Evolutionary conservation across 345 rosid species (phyloP), one percentile per base, ranked within the genome.

Genomic region (Gossypium herbaceum): DNA sequence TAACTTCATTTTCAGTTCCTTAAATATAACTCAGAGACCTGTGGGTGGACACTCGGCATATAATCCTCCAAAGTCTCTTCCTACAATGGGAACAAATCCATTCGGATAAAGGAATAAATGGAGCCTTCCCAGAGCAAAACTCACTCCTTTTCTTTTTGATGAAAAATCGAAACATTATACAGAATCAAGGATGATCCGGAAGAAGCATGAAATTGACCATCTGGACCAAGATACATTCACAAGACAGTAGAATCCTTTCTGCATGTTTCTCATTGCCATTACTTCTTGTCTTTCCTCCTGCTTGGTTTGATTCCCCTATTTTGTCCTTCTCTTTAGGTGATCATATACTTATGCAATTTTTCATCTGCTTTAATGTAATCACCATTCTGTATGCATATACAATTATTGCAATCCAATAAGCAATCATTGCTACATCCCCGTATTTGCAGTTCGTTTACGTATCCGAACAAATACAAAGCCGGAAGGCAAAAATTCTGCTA

Each of bases 61-160:
- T 48, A 80, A 74, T 20, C 20, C 79, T 64, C 79, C 80, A 75
- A 78, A 71, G 79, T 79, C 82, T 72, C 77, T 71, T 81, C 61
- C 79, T 70, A 74, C 85, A 3, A 12, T 22, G 50, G 82, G 87
- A 75, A 87, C 92, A 74, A 90, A 91, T 71, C 94, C 92, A 6
- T 91, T 90, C 73, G 88, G 87, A 72, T 87, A 73, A 76, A 52
- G 55, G 25, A 68, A 54, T 20, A 27, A 3, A 15, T 45, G 13
- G 55, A 65, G 64, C 56, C 24, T 66, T 12, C 29, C 4, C 15
- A 47, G n/a, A 54, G 9, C 44, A 50, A 12, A 68, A 55, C 62
- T 56, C 19, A 7, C 56, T 66, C 71, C 41, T 34, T 34, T 34
- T 34, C 66, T 52, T 11, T 22, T 10, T 65, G 25, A 68, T 60